phyloP scores from a whole-genome alignment of 2,329 filamentous ascomycete species.

The Cordyceps fumosorosea region DNA sequence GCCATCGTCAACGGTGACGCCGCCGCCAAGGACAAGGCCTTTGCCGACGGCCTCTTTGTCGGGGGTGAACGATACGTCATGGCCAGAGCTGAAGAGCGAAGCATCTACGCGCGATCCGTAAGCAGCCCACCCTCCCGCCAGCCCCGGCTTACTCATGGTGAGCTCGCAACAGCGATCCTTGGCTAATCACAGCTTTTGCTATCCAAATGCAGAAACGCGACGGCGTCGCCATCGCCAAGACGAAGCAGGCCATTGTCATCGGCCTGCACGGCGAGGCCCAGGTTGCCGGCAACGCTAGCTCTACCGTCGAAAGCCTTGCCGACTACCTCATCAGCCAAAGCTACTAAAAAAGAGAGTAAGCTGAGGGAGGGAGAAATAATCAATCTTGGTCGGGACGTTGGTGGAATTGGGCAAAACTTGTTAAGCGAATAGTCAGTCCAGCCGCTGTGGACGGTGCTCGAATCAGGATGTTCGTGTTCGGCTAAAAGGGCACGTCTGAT shows the following conservation, averaged over 20 bases:
- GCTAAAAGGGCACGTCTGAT: not conserved
- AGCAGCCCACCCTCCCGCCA: conserved; percentile 17
- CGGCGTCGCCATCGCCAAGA: conserved; percentile 79
- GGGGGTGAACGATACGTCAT: conserved; percentile 72
- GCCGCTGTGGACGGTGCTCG: not conserved
- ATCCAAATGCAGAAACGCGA: conserved; percentile 53
- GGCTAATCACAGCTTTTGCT: not conserved
- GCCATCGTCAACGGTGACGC: conserved; percentile 41
- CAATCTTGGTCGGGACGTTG: not conserved
- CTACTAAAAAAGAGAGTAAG: conserved; percentile 51
- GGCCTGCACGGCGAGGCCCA: conserved; percentile 74
- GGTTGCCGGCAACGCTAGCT: conserved; percentile 68
- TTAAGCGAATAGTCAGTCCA: not conserved
- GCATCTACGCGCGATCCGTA: conserved; percentile 83
- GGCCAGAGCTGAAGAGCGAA: conserved; percentile 67
- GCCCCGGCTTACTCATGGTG: not conserved
- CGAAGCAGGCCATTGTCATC: conserved; percentile 80
- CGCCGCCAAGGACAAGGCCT: conserved; percentile 57
- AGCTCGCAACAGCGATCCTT: not conserved
- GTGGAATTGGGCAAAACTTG: not conserved
- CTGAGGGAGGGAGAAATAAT: not conserved
- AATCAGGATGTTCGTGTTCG: not conserved
- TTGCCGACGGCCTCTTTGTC: conserved; percentile 67
- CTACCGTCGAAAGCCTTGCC: conserved; percentile 74
- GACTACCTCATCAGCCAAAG: conserved; percentile 77